Base-by-base conservation (phyloP, 768 basidiomycete species). In the Serpula lacrymans region DNA sequence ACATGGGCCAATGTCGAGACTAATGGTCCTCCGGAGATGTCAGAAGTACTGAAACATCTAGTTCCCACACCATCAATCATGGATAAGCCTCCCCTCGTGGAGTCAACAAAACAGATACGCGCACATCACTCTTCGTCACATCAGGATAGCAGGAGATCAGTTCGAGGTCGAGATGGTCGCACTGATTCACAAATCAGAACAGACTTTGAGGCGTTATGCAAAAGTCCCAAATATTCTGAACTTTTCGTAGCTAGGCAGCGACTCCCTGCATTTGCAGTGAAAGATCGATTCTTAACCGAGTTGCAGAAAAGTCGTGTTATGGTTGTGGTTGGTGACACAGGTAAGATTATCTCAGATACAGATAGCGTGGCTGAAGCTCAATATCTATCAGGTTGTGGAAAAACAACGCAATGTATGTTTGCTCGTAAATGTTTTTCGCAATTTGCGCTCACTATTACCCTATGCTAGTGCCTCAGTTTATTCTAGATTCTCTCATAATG, bases 301-400 rank as follows among this genome's bases (percentile, higher is more conserved):
- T 63, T 96, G 7, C 68, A 75, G 26, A 62, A 55, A 8, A 78
- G 78, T 49, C 69, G 82, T 34, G 87, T 84, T 3, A 74, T 93
- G 1, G 75, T 97, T 0, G 84, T 96, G 0, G 86, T 94, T 4
- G 94, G 94, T 31, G 93, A 95, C 63, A 92, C 89, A 37, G 88
- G 87, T 86, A 25, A 48, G 66, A 36, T 8, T 13, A 12, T 30
- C n/a, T n/a, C n/a, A n/a, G n/a, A 39, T 22, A 27, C 28, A n/a
- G n/a, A n/a, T n/a, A n/a, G n/a, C n/a, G 11, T 45, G 11, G 27
- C 36, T n/a, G n/a, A n/a, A n/a, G n/a, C n/a, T n/a, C n/a, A n/a
- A n/a, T 30, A 37, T 21, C 24, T 16, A 27, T 45, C 53, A 75
- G 87, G 93, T 35, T 90, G 85, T 37, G 93, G 93, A 20, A 97